Percentiles rank a stretch among this genome's conserved stretches.
These are phyloP conservation scores for Ceratobasidium sp. DNA, from an alignment of 1,284 basidiomycete species.

Conservation along the genomic window DNA sequence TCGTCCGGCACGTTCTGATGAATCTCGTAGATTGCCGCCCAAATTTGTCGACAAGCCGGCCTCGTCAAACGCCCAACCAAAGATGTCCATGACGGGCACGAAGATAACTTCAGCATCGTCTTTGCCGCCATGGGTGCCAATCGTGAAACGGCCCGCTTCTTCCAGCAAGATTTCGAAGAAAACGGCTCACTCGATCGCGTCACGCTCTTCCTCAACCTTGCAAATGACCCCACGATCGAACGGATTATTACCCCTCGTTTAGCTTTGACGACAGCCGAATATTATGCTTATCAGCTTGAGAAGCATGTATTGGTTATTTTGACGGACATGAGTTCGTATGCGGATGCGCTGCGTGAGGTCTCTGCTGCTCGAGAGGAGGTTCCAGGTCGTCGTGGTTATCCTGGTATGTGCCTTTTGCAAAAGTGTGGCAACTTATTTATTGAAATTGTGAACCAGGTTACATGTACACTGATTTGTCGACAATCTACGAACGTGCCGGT, in stretches of 20 bases:
- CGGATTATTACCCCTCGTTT: conserved; percentile 99
- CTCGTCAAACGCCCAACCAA: conserved; percentile 96
- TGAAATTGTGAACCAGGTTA: conserved; percentile 68
- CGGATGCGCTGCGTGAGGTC: conserved; percentile 97
- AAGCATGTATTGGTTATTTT: conserved; percentile 99
- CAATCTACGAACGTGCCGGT: conserved; percentile 99
- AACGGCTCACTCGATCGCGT: conserved; percentile 98
- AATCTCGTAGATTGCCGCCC: conserved; percentile 88
- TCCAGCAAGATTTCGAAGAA: conserved; percentile 99
- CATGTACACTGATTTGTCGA: conserved; percentile 99
- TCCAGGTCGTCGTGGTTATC: conserved; percentile 99
- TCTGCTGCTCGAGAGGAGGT: conserved; percentile 99
- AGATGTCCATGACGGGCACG: conserved; percentile 98
- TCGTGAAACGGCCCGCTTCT: conserved; percentile 99
- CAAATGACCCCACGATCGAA: conserved; percentile 99
- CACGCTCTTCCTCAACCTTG: conserved; percentile 98
- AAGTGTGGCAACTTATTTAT: no score
- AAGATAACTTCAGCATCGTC: conserved; percentile 99
- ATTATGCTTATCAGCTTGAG: conserved; percentile 99
- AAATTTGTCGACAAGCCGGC: conserved; percentile 99
- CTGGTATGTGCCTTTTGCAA: conserved; percentile 65
- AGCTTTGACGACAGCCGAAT: conserved; percentile 98
- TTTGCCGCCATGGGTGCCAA: conserved; percentile 99
- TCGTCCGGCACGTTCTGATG: conserved; percentile 7
- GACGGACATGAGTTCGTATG: conserved; percentile 99